phyloP scores from a whole-genome alignment of 1,284 basidiomycete species.

The Vanrija humicola region DNA sequence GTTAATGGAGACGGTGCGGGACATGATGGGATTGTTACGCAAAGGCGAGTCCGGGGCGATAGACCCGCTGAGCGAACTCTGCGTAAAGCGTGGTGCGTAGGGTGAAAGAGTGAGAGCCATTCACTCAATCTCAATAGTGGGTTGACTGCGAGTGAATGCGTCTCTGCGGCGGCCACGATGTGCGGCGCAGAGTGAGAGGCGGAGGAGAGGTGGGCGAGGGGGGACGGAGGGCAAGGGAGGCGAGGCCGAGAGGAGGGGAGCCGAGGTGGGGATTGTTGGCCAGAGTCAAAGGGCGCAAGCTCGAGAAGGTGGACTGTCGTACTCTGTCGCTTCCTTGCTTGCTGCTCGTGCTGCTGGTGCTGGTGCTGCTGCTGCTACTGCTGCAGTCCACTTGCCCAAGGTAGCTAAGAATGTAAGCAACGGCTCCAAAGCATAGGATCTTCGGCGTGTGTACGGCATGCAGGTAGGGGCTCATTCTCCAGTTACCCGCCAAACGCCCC shows the following conservation, averaged over 20 bases:
- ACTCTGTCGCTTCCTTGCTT: no score
- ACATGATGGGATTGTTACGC: slow-evolving; percentile 9
- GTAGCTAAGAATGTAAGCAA: no score
- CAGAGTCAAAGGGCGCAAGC: neutral
- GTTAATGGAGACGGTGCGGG: slow-evolving; percentile 18
- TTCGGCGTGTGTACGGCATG: no score
- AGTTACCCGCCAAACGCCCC: no score
- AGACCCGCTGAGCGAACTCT: slow-evolving; percentile 14
- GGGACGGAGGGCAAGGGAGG: neutral
- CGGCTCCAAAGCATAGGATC: no score
- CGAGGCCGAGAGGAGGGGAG: neutral
- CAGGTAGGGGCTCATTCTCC: no score
- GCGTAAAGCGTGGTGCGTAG: slow-evolving; percentile 15
- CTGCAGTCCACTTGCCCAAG: no score
- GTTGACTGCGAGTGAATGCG: neutral
- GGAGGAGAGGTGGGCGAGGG: no score
- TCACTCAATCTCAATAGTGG: slow-evolving; percentile 3
- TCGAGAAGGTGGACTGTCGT: neutral
- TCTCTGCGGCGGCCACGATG: neutral
- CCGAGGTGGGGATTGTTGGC: neutral
- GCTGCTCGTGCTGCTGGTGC: no score
- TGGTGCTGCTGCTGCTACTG: no score
- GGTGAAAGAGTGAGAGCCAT: slow-evolving; percentile 20
- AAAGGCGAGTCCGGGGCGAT: slow-evolving; percentile 9
- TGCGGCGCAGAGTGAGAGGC: neutral